Base-by-base conservation (phyloP, 257 asterid genomes). In the Solanum pennellii region DNA sequence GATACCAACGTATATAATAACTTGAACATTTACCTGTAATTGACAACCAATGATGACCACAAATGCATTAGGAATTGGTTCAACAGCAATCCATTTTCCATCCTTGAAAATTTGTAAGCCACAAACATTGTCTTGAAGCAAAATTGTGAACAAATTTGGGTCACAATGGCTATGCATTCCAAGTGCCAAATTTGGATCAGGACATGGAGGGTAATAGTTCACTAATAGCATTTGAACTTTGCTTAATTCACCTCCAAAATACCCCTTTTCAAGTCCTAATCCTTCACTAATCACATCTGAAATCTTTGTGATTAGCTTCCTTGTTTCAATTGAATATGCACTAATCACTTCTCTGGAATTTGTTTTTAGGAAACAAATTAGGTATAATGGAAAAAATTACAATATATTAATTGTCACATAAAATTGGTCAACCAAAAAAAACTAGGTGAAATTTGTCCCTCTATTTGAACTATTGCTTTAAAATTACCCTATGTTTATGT, bases 161-260 rank as follows among this genome's bases (percentile, higher is more conserved):
- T 94, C 98, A 12, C 87, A 23, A 79, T 96, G 99, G 66, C 87
- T 89, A 3, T 92, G 93, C 91, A 95, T 84, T 75, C 98, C 99
- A 27, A 95, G 85, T 1, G 98, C 93, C 69, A 93, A 69, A 47
- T 91, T 91, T 5, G 99, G 99, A 49, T 96, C 88, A 0, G 98
- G 96, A 87, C 99, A 95, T 66, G 95, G 92, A 15, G 94, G 94
- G 29, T 96, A 94, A 84, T 93, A 88, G 91, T 95, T 96, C 45
- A 91, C 93, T 1, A 94, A 92, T 52, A 94, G 6, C 14, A 88
- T 21, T 16, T 93, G 94, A 60, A 31, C 92, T 74, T 90, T 76
- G 62, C 93, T 93, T 14, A 94, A 41, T 45, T 86, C 94, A 12
- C 88, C 86, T 65, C 83, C 89, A 25, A 96, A 92, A 82, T 92